Conservation (phyloP, 2,329 filamentous ascomycete species). For the Ilyonectria robusta region DNA sequence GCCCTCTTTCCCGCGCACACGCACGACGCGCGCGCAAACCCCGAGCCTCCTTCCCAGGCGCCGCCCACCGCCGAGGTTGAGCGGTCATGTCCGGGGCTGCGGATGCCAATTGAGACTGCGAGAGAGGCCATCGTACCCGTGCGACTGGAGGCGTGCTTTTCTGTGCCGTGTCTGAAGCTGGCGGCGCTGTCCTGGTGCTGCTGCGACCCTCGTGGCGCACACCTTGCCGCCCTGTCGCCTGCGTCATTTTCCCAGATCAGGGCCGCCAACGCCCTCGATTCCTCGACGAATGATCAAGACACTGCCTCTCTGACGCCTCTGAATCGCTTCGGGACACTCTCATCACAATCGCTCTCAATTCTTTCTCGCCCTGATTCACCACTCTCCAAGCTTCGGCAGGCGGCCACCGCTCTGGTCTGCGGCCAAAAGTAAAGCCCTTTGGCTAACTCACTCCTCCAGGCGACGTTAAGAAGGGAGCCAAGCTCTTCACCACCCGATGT, state of each 20-base stretch:
- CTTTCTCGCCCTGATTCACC: not conserved
- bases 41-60: not conserved
- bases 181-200: conserved; percentile 11
- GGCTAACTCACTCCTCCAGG: conserved; percentile 67
- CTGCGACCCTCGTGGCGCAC: conserved; percentile 12
- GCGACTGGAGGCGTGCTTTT: conserved; percentile 22
- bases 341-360: not conserved
- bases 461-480: conserved; percentile 96
- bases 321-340: conserved; percentile 15
- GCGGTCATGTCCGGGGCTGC: conserved; percentile 15
- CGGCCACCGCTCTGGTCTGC: not conserved
- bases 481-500: conserved; percentile 99
- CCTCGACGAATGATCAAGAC: conserved; percentile 32
- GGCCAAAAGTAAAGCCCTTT: not conserved
- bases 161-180: conserved; percentile 9
- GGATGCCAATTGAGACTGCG: conserved; percentile 40
- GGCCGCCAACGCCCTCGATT: conserved; percentile 33
- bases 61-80: conserved; percentile 14
- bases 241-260: conserved; percentile 52
- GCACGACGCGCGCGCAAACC: not conserved
- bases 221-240: conserved; percentile 40
- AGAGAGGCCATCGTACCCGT: conserved; percentile 19
- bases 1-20: conserved; percentile 30
- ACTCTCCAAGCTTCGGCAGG: not conserved
- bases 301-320: conserved; percentile 23